These are phyloP conservation scores for Pistacia integerrima DNA, from an alignment of 345 rosid species.

Conservation along the genomic window DNA sequence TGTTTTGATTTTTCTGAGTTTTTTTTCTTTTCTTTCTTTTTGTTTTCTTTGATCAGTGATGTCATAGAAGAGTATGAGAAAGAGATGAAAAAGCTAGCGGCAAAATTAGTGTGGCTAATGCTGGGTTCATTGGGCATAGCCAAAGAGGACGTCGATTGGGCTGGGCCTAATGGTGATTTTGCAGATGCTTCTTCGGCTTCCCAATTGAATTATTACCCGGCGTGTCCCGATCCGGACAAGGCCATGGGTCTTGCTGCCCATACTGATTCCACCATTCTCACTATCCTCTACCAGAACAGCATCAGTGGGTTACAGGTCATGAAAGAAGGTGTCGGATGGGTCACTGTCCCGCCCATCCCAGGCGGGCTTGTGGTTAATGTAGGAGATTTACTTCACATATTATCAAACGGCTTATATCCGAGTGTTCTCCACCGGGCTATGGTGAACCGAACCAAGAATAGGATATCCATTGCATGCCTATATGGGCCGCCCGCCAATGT, in stretches of 20 bases:
- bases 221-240: slow-evolving; percentile 77
- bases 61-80: slow-evolving; percentile 50
- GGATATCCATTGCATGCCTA: slow-evolving; percentile 63
- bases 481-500: slow-evolving; percentile 65
- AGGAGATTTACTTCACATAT: slow-evolving; percentile 80
- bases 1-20: background rate
- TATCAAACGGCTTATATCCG: slow-evolving; percentile 71
- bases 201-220: slow-evolving; percentile 76
- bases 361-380: slow-evolving; percentile 65
- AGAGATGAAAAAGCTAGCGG: slow-evolving; percentile 65
- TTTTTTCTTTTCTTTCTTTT: no score
- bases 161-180: slow-evolving; percentile 47
- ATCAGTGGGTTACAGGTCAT: slow-evolving; percentile 70
- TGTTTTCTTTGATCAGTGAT: slow-evolving; percentile 37
- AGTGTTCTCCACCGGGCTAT: slow-evolving; percentile 76
- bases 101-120: slow-evolving; percentile 60
- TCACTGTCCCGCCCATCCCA: slow-evolving; percentile 57
- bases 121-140: slow-evolving; percentile 63
- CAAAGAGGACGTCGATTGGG: slow-evolving; percentile 60
- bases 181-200: slow-evolving; percentile 31
- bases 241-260: slow-evolving; percentile 93
- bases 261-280: slow-evolving; percentile 79
- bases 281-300: slow-evolving; percentile 68
- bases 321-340: slow-evolving; percentile 68
- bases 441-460: slow-evolving; percentile 52